These are phyloP conservation scores for Tolypocladium pustulatum DNA, from an alignment of 2,329 filamentous ascomycete genomes.

Conservation along the genomic window DNA sequence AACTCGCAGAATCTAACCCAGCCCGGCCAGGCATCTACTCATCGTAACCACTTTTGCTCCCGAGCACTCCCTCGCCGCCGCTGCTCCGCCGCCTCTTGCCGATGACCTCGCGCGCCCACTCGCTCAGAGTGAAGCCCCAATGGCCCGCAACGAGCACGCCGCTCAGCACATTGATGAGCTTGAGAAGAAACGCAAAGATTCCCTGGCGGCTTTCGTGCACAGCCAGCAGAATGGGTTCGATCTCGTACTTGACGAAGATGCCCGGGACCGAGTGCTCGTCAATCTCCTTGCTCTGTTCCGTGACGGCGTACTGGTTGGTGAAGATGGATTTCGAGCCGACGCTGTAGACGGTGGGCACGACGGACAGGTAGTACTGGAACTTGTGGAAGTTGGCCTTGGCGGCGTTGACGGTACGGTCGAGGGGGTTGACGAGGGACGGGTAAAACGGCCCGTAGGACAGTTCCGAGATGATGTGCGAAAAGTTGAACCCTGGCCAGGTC, in stretches of 20 bases:
- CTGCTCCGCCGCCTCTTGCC: slow-evolving; percentile 35
- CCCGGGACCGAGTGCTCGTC: slow-evolving; percentile 67
- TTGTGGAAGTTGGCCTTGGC: slow-evolving; percentile 79
- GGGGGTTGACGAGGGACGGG: slow-evolving; percentile 83
- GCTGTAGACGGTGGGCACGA: slow-evolving; percentile 91
- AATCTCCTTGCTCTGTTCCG: slow-evolving; percentile 68
- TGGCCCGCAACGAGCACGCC: slow-evolving; percentile 89
- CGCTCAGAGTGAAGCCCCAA: slow-evolving; percentile 79
- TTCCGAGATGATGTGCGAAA: slow-evolving; percentile 92
- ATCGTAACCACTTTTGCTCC: slow-evolving; percentile 30
- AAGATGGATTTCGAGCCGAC: slow-evolving; percentile 57
- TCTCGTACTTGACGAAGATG: slow-evolving; percentile 97
- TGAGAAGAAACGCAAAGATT: slow-evolving; percentile 64
- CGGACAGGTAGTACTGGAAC: slow-evolving; percentile 94
- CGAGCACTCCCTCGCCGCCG: slow-evolving; percentile 39
- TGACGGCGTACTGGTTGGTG: slow-evolving; percentile 98
- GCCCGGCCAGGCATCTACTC: neutral
- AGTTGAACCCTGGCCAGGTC: slow-evolving; percentile 70
- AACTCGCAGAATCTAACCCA: neutral
- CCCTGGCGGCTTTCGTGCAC: slow-evolving; percentile 74
- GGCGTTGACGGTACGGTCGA: slow-evolving; percentile 77
- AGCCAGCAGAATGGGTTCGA: slow-evolving; percentile 84
- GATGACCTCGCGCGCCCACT: slow-evolving; percentile 55
- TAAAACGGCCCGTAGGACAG: slow-evolving; percentile 97
- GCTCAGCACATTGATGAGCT: slow-evolving; percentile 81